Base-by-base conservation (phyloP, 257 asterid genomes). In the Penstemon davidsonii region DNA sequence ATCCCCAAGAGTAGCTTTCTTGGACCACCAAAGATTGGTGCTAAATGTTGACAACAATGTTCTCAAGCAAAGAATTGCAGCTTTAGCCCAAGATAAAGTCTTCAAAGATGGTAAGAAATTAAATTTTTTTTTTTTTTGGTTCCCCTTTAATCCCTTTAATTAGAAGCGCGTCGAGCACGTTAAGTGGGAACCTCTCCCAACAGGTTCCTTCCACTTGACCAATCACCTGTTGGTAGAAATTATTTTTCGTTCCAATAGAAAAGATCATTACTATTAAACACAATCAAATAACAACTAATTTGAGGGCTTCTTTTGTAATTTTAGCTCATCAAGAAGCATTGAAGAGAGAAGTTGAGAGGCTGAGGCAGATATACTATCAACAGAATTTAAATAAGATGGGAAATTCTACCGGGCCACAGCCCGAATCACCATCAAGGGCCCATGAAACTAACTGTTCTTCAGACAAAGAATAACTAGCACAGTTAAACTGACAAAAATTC, bases 311-410 rank as follows among this genome's bases (percentile, higher is more conserved):
- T 13, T 11, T 58, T 37, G 15, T 7, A 38, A 13, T 12, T 53
- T 8, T 58, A 92, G 98, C 96, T 70, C 98, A 90, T 84, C 97
- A 92, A 83, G 98, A 92, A 71, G 97, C 98, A 61, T 68, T 92
- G 82, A 89, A 86, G 83, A 88, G 89, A 79, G 98, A 92, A 77
- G 90, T 92, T 46, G 98, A 90, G 80, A 89, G 97, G 83, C 76
- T 92, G 54, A 87, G 95, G 82, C 87, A 85, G 78, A 60, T 88
- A 49, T 92, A 83, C 75, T 84, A 81, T 73, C 91, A 88, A 58
- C 97, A 90, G 71, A 87, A 79, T 63, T 6, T 81, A 71, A 88
- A 89, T 86, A 88, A 91, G 73, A 75, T 87, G 83, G 96, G 84
- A 71, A 84, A 72, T 62, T 78, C 42, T 13, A 63, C 55, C 37